Percentiles rank a stretch among this genome's conserved stretches.
These are phyloP conservation scores for Skeletonema grethae DNA, from an alignment of 108 stramenopile genomes.

Conservation along the genomic window DNA sequence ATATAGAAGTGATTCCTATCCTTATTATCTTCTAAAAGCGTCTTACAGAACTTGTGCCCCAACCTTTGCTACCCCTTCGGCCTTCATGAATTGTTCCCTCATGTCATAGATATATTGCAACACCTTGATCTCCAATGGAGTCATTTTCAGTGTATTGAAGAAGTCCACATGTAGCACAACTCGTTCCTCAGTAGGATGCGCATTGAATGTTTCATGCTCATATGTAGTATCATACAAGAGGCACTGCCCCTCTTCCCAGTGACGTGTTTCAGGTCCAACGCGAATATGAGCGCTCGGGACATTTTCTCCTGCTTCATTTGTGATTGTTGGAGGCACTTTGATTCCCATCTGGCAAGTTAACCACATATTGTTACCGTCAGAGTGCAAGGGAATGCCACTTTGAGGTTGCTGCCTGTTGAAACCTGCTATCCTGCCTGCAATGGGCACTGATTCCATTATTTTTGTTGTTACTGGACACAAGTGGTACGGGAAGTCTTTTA, in stretches of 20 bases:
- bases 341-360: slow-evolving; percentile 87
- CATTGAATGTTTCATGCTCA: slow-evolving; percentile 85
- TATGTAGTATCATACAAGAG: slow-evolving; percentile 88
- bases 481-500: slow-evolving; percentile 86
- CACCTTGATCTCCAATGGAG: slow-evolving; percentile 72
- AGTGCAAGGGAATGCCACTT: slow-evolving; percentile 80
- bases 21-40: not conserved
- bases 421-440: slow-evolving; percentile 86
- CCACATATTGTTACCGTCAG: slow-evolving; percentile 93
- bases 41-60: slow-evolving; percentile 79
- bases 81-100: slow-evolving; percentile 87
- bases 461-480: slow-evolving; percentile 80
- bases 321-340: slow-evolving; percentile 45
- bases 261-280: slow-evolving; percentile 73
- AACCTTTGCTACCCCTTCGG: slow-evolving; percentile 84
- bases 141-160: slow-evolving; percentile 84
- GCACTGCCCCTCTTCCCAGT: slow-evolving; percentile 71
- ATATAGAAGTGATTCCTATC: too few relatives aligned
- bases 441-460: slow-evolving; percentile 76
- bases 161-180: slow-evolving; percentile 90
- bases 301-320: slow-evolving; percentile 29
- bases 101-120: slow-evolving; percentile 87
- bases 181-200: slow-evolving; percentile 66
- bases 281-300: slow-evolving; percentile 63
- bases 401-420: slow-evolving; percentile 84